Evolutionary conservation across 2,329 filamentous ascomycete species (phyloP).

Genomic region (Capronia americana): DNA sequence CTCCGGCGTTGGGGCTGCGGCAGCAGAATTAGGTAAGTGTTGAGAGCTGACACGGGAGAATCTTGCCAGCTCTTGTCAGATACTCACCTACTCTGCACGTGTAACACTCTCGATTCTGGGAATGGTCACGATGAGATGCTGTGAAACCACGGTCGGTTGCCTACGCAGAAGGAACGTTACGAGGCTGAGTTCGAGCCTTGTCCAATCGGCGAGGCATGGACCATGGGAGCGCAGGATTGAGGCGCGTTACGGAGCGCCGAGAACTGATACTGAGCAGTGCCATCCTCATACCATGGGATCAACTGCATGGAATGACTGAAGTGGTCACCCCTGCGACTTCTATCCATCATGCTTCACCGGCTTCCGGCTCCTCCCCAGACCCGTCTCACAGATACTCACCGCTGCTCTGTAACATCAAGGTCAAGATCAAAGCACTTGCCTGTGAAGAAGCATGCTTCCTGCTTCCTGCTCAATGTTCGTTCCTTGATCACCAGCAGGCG

Average conservation of each 20-base stretch:
- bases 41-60: not conserved
- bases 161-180: not conserved
- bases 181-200: not conserved
- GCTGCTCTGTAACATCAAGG: not conserved
- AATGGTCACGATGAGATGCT: not conserved
- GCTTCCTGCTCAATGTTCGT: not conserved
- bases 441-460: constrained; percentile 2
- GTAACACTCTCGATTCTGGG: not conserved
- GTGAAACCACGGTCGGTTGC: not conserved
- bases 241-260: not conserved
- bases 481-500: not conserved
- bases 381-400: not conserved
- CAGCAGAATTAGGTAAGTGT: not conserved
- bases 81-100: not conserved
- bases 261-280: not conserved
- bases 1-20: not conserved
- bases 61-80: not conserved
- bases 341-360: not conserved
- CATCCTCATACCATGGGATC: not conserved
- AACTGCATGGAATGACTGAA: no score
- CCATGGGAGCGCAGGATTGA: not conserved
- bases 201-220: not conserved
- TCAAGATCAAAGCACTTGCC: not conserved
- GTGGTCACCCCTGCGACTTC: not conserved
- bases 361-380: not conserved